Conservation (phyloP, 2,329 filamentous ascomycete genomes). For the Beauveria australis region DNA sequence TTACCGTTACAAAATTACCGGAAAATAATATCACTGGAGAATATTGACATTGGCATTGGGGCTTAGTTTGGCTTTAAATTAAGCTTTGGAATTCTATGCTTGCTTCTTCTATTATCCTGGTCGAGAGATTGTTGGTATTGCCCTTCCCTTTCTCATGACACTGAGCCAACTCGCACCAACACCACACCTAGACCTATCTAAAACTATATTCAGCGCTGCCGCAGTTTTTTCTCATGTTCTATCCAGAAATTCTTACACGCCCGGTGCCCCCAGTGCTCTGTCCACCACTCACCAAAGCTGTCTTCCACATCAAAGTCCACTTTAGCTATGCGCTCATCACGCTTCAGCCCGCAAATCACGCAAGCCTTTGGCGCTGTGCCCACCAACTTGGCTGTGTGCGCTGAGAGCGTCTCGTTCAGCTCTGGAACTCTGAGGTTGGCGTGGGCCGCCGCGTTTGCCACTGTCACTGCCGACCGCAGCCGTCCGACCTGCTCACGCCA, state of each 20-base stretch:
- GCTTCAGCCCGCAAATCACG: conserved; percentile 77
- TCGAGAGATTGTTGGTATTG: too few species aligned
- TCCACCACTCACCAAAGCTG: conserved; percentile 95
- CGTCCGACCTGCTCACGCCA: conserved; percentile 73
- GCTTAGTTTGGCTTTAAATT: too few species aligned
- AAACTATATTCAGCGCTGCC: conserved; percentile 45
- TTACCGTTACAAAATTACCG: too few species aligned
- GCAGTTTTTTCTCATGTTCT: conserved; percentile 61
- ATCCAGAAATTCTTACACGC: conserved; percentile 82
- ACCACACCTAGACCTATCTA: background rate
- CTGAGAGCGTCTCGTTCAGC: conserved; percentile 58
- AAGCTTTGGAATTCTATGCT: too few species aligned
- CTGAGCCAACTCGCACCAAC: background rate
- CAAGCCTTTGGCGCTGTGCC: conserved; percentile 68
- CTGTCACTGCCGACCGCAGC: conserved; percentile 63
- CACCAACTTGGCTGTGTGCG: conserved; percentile 64
- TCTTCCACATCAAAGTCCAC: conserved; percentile 75
- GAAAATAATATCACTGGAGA: too few species aligned
- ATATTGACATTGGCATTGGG: too few species aligned
- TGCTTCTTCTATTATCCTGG: too few species aligned
- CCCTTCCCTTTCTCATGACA: background rate
- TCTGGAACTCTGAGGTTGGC: conserved; percentile 56
- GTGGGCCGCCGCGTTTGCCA: conserved; percentile 52
- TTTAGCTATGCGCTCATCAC: conserved; percentile 72
- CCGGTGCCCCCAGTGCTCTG: conserved; percentile 76